These are phyloP conservation scores for Magnolia kwangsiensis DNA, from an alignment of 164 flowering plant genomes.

Conservation along the genomic window DNA sequence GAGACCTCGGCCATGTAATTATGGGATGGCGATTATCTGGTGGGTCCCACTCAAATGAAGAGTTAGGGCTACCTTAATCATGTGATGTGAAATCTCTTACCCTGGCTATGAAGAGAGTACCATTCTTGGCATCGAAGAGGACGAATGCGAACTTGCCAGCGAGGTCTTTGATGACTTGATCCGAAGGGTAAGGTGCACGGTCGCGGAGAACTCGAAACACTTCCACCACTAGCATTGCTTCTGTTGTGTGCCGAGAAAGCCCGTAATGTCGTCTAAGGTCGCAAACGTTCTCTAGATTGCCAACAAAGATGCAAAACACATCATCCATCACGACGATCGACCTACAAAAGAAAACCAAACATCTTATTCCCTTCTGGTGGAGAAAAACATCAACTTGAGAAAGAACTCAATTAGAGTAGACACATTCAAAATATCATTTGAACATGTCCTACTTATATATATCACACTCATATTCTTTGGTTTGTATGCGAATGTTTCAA, in stretches of 20 bases:
- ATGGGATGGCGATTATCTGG: background rate
- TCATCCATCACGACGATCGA: constrained; percentile 46
- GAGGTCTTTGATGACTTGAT: constrained; percentile 51
- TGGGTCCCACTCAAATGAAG: background rate
- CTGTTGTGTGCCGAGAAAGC: constrained; percentile 37
- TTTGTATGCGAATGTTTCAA: no score
- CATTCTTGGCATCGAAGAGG: constrained; percentile 34
- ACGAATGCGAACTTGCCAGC: constrained; percentile 53
- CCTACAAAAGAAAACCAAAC: constrained; percentile 16
- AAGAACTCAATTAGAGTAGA: background rate
- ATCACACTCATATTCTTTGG: no score
- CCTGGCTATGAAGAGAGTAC: constrained; percentile 34
- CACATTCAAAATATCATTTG: background rate
- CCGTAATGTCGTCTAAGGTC: constrained; percentile 44
- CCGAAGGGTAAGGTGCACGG: constrained; percentile 58
- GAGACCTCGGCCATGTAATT: no score
- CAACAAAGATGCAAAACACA: constrained; percentile 45
- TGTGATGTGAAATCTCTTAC: constrained; percentile 17
- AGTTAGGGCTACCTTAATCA: background rate
- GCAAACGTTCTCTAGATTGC: constrained; percentile 37
- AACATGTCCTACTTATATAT: no score
- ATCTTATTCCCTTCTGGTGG: background rate
- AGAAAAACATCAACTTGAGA: background rate
- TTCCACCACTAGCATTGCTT: constrained; percentile 45
- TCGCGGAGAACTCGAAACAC: constrained; percentile 50